A percentile compares a stretch with the other conserved stretches of the same genome.
Conservation (phyloP, 768 basidiomycete species). For the Tylopilus subfusipes region DNA sequence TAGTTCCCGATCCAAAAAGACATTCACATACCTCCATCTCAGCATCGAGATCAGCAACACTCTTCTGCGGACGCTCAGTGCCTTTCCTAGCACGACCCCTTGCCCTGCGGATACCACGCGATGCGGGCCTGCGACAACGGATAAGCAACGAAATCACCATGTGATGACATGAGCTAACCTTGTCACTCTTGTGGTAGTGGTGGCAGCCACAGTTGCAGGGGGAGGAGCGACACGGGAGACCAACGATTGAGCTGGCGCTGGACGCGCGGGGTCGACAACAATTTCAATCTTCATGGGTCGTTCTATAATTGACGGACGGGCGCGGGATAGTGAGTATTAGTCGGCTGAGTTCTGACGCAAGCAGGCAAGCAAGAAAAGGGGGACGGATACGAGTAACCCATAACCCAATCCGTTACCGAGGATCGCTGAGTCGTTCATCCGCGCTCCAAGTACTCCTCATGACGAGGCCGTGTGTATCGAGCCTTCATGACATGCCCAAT, state of each 20-base stretch:
- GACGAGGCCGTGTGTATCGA: conserved; percentile 20
- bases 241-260: conserved; percentile 60
- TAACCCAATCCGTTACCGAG: conserved; percentile 26
- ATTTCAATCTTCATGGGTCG: conserved; percentile 99
- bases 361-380: conserved; percentile 40
- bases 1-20: neutral
- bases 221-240: conserved; percentile 83
- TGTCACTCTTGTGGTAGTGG: conserved; percentile 23
- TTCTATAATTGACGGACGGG: conserved; percentile 54
- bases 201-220: conserved; percentile 31
- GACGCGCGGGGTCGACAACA: conserved; percentile 78
- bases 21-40: conserved; percentile 84
- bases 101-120: conserved; percentile 46
- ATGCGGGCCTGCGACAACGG: conserved; percentile 26
- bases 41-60: conserved; percentile 88
- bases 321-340: conserved; percentile 35
- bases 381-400: conserved; percentile 40
- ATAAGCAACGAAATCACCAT: neutral
- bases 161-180: conserved; percentile 32
- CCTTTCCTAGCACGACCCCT: conserved; percentile 44
- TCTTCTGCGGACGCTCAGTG: conserved; percentile 66
- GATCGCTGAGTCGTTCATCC: conserved; percentile 24
- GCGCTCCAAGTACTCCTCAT: conserved; percentile 20
- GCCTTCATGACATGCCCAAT: conserved; percentile 28
- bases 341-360: conserved; percentile 34